These are phyloP conservation scores for Trametes cinnabarina DNA, from an alignment of 768 basidiomycete species.

Conservation along the genomic window DNA sequence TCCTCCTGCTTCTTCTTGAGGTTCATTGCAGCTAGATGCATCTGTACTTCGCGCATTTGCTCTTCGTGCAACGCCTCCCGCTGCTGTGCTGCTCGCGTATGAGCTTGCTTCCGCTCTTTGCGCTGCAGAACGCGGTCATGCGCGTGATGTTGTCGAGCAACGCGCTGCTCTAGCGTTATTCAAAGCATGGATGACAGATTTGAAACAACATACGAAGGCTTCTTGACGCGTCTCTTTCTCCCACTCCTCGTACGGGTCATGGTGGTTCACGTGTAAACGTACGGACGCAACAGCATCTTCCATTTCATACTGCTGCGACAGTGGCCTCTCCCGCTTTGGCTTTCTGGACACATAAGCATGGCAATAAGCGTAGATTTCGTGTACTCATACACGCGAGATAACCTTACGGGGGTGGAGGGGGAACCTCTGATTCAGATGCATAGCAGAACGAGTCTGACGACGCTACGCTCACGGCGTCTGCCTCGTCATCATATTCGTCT, in stretches of 20 bases:
- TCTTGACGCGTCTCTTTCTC: constrained; percentile 48
- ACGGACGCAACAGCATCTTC: constrained; percentile 49
- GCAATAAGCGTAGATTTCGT: neutral
- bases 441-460: constrained; percentile 41
- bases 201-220: constrained; percentile 38
- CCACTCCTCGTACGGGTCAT: constrained; percentile 51
- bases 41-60: constrained; percentile 54
- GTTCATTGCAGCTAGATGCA: constrained; percentile 41
- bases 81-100: constrained; percentile 24
- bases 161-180: constrained; percentile 29
- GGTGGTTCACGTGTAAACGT: constrained; percentile 40
- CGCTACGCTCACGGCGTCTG: constrained; percentile 32
- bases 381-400: constrained; percentile 13
- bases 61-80: constrained; percentile 43
- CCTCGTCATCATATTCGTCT: constrained; percentile 45
- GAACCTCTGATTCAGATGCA: constrained; percentile 44
- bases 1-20: constrained; percentile 48
- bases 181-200: neutral
- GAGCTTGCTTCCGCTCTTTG: constrained; percentile 20
- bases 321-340: constrained; percentile 23
- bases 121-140: constrained; percentile 18
- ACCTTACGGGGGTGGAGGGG: constrained; percentile 36
- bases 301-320: constrained; percentile 36
- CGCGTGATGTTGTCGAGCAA: constrained; percentile 36
- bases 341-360: constrained; percentile 17